Evolutionary conservation across 2,329 filamentous ascomycete species (phyloP), one percentile per base, ranked within the genome.

Genomic region (Diaporthe vexans): DNA sequence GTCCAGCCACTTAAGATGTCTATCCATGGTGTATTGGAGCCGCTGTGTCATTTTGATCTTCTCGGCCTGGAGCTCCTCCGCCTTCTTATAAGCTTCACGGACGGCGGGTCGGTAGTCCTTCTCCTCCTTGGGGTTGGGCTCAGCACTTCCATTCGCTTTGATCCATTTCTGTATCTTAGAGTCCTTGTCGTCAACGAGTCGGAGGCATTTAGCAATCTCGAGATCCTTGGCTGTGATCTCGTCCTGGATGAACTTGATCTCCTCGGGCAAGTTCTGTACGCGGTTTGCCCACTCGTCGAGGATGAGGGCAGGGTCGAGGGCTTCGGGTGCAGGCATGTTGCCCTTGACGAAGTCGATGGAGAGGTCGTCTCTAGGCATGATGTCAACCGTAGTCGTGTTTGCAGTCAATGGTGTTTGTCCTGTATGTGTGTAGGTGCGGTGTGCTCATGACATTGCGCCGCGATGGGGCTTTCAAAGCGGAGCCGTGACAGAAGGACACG

Each of bases 221-320:
- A 90, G 88, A 81, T 97, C 94, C 82, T 95, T 96, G 81, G 94
- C 92, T 80, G 91, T 88, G 76, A 96, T 94, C 84, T 97, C 94
- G 81, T 95, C 94, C 80, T 95, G 93, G 76, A 96, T 88, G 84
- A 95, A 95, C 26, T 92, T 92, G 75, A 97, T 92, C 84, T 97
- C 94, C 76, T 94, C 93, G 76, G 94, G 94, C 37, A 96, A 88
- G 80, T 97, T 97, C 79, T 93, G 91, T 26, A 93, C 93, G 84
- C 86, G 88, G 81, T 92, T 91, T 81, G 93, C 91, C 87, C 93
- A 95, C 82, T 95, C 93, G 82, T 96, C 94, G 78, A 95, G 90
- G 79, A 95, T 91, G 77, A 93, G 87, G 73, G 92, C 88, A 74
- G 90, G 89, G 79, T 93, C 91, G 82, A 91, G 87, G 75, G 88